phyloP scores from a whole-genome alignment of 441 rosid species.

The Sinapis alba region DNA sequence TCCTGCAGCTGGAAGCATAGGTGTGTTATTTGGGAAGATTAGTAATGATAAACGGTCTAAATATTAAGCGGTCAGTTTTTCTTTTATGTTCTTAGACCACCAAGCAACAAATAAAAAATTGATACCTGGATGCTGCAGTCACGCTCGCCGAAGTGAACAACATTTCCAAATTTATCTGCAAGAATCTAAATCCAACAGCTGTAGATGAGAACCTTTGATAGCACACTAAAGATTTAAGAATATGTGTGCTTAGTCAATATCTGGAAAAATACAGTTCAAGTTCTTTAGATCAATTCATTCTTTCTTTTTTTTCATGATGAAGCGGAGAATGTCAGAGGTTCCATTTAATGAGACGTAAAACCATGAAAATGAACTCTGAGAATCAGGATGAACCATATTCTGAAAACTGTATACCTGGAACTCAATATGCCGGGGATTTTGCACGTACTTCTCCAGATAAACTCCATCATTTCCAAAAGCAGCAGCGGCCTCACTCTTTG shows the following conservation, averaged over 20 bases:
- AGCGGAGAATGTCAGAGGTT: not conserved
- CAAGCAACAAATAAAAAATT: not conserved
- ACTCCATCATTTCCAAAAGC: slow-evolving; percentile 98
- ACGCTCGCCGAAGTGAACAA: slow-evolving; percentile 97
- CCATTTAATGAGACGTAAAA: not conserved
- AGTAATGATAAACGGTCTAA: not conserved
- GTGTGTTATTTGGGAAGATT: not conserved
- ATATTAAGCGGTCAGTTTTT: not conserved
- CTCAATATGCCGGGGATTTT: slow-evolving; percentile 95
- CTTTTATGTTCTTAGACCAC: not conserved
- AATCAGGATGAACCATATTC: not conserved
- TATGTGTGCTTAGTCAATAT: not conserved
- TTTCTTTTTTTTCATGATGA: not conserved
- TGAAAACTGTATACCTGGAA: slow-evolving; percentile 69
- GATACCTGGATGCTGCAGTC: slow-evolving; percentile 99
- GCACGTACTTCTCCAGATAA: slow-evolving; percentile 90
- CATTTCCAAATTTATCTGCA: slow-evolving; percentile 94
- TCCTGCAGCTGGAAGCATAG: slow-evolving; percentile 1
- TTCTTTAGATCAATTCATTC: not conserved
- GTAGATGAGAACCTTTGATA: slow-evolving; percentile 17
- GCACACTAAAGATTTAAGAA: not conserved
- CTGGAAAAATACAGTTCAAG: not conserved
- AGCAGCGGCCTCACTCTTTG: slow-evolving; percentile 98
- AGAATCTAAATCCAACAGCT: slow-evolving; percentile 62
- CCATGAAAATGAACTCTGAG: not conserved